Evolutionary conservation across 306 rosid genomes (phyloP).

Genomic region (Fagus crenata): DNA sequence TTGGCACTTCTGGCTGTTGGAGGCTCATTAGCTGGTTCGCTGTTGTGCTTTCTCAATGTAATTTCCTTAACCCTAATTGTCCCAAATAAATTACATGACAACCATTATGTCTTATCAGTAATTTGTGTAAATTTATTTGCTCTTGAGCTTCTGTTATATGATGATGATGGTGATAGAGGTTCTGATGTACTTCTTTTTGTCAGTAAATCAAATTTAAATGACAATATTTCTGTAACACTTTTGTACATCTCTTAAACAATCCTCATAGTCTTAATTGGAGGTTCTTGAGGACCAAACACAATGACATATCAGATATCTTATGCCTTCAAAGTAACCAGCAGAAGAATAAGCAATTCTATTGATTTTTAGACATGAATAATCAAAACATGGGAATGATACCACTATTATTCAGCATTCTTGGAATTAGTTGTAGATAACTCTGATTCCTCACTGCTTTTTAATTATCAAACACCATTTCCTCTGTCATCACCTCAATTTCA

Average conservation of each 20-base stretch:
- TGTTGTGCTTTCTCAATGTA: constrained; percentile 95
- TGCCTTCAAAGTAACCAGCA: background rate
- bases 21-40: constrained; percentile 95
- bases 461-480: no score
- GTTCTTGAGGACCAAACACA: background rate
- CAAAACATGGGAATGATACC: background rate
- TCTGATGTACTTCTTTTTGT: no score
- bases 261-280: background rate
- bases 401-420: no score
- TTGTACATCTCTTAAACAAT: no score
- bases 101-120: background rate
- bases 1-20: constrained; percentile 90
- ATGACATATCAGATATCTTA: background rate
- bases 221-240: no score
- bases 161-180: constrained; percentile 3
- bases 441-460: no score
- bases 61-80: constrained; percentile 28
- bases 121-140: constrained; percentile 6
- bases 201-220: no score
- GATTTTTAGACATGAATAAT: background rate
- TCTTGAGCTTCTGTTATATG: constrained; percentile 12
- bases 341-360: background rate
- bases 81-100: background rate
- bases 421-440: no score
- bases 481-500: no score